Conservation (phyloP, 345 rosid species). For the Citrus sp. region DNA sequence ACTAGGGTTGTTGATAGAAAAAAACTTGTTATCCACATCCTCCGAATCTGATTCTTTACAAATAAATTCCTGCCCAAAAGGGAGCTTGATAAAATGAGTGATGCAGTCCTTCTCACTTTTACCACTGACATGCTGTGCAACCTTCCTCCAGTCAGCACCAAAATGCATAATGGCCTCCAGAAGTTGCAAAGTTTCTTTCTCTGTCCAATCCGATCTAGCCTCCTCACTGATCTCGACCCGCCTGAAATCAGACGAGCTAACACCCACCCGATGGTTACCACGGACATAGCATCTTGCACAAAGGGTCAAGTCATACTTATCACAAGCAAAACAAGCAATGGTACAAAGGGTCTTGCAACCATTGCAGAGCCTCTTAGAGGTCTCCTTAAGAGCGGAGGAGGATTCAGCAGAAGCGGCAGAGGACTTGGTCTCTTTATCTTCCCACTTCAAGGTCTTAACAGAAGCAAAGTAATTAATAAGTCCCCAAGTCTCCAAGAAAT, state of each 20-base stretch:
- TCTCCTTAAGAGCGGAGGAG: constrained; percentile 36
- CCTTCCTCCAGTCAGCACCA: constrained; percentile 92
- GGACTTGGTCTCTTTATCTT: constrained; percentile 70
- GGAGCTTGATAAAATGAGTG: constrained; percentile 76
- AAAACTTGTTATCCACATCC: constrained; percentile 31
- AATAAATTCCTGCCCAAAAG: constrained; percentile 69
- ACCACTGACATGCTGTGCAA: constrained; percentile 75
- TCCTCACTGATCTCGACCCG: constrained; percentile 82
- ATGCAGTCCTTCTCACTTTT: constrained; percentile 87
- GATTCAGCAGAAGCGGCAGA: constrained; percentile 32
- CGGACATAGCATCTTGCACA: constrained; percentile 97
- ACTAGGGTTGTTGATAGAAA: constrained; percentile 28
- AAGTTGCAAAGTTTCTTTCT: constrained; percentile 74
- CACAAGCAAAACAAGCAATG: constrained; percentile 83
- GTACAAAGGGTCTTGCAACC: constrained; percentile 83
- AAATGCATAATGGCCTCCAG: constrained; percentile 76
- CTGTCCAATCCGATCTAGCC: constrained; percentile 66
- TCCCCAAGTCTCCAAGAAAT: constrained; percentile 90
- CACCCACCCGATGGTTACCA: constrained; percentile 73
- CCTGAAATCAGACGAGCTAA: constrained; percentile 77
- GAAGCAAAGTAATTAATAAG: constrained; percentile 64
- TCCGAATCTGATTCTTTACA: constrained; percentile 45
- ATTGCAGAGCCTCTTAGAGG: constrained; percentile 57
- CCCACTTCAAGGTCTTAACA: constrained; percentile 78
- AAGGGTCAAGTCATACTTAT: constrained; percentile 82